Percentiles rank a stretch among this genome's conserved stretches.
Conservation (phyloP, 73 alveolate genomes). For the Paramecium sexaurelia region DNA sequence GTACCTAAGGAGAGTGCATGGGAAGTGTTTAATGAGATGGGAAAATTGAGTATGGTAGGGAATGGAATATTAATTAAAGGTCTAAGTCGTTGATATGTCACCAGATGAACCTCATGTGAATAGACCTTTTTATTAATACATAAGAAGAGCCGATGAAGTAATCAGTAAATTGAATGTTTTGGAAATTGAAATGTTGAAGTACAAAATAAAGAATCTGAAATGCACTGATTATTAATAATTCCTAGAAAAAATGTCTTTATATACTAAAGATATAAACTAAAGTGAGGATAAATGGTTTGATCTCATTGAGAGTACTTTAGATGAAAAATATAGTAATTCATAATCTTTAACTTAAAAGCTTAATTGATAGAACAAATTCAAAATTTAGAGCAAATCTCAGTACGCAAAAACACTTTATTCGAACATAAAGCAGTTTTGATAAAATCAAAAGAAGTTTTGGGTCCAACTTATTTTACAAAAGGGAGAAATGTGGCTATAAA, state of each 20-base stretch:
- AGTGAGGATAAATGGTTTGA: slow-evolving; percentile 70
- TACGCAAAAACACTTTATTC: slow-evolving; percentile 58
- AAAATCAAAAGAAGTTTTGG: slow-evolving; percentile 67
- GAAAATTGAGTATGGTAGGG: slow-evolving; percentile 70
- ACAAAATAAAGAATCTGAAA: slow-evolving; percentile 70
- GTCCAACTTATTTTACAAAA: not conserved
- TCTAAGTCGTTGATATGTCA: slow-evolving; percentile 89
- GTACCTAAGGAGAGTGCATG: slow-evolving; percentile 92
- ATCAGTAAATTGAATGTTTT: slow-evolving; percentile 62
- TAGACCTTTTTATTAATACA: slow-evolving; percentile 72
- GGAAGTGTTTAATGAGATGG: slow-evolving; percentile 90
- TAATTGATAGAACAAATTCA: not conserved
- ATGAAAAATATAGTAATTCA: slow-evolving; percentile 33
- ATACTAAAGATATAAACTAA: not conserved
- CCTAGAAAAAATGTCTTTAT: slow-evolving; percentile 65
- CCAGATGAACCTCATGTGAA: slow-evolving; percentile 76
- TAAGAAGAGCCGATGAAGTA: slow-evolving; percentile 83
- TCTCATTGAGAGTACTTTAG: slow-evolving; percentile 49
- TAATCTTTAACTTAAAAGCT: slow-evolving; percentile 26
- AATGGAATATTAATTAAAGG: slow-evolving; percentile 60
- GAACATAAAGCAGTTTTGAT: slow-evolving; percentile 68
- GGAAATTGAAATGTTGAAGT: slow-evolving; percentile 69
- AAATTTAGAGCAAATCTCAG: not conserved
- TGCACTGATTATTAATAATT: slow-evolving; percentile 66
- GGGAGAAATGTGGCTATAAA: slow-evolving; percentile 58